phyloP scores from a whole-genome alignment of 768 basidiomycete genomes.

The Basidioascus undulatus region DNA sequence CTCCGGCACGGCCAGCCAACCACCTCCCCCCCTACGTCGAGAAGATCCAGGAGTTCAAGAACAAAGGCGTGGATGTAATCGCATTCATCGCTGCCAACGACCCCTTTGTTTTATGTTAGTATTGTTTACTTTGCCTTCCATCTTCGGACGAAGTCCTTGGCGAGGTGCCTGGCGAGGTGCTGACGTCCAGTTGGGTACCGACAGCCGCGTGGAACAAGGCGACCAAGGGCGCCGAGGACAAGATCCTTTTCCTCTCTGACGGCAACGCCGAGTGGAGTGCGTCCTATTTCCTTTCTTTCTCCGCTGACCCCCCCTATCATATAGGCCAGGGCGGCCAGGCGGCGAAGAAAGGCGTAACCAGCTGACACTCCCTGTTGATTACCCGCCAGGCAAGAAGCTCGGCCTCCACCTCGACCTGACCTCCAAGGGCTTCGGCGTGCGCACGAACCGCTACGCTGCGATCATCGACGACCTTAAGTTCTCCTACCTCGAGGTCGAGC shows the following conservation, averaged over 20 bases:
- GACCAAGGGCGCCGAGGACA: not conserved
- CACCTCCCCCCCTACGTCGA: constrained; percentile 18
- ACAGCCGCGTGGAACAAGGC: not conserved
- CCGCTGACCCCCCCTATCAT: not conserved
- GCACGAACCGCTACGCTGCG: constrained; percentile 25
- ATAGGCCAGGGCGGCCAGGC: too few species aligned
- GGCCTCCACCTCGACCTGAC: constrained; percentile 8
- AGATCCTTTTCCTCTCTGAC: constrained; percentile 35
- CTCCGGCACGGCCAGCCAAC: constrained; percentile 31
- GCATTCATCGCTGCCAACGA: constrained; percentile 11
- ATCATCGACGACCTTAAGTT: constrained; percentile 13
- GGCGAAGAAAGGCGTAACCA: not conserved
- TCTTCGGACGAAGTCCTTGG: not conserved
- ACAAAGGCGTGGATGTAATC: constrained; percentile 16
- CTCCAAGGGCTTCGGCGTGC: constrained; percentile 28
- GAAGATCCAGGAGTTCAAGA: constrained; percentile 20
- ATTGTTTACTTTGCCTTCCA: too few species aligned
- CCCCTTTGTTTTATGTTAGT: not conserved
- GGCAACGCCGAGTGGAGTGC: constrained; percentile 28
- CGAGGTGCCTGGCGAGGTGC: not conserved
- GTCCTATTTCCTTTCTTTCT: constrained; percentile 5
- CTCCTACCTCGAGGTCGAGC: constrained; percentile 24
- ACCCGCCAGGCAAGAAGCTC: constrained; percentile 19
- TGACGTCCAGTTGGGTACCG: not conserved
- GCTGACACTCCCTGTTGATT: too few species aligned